Evolutionary conservation across 176 grass and related monocot species (phyloP).

Genomic region (Juncus effusus): DNA sequence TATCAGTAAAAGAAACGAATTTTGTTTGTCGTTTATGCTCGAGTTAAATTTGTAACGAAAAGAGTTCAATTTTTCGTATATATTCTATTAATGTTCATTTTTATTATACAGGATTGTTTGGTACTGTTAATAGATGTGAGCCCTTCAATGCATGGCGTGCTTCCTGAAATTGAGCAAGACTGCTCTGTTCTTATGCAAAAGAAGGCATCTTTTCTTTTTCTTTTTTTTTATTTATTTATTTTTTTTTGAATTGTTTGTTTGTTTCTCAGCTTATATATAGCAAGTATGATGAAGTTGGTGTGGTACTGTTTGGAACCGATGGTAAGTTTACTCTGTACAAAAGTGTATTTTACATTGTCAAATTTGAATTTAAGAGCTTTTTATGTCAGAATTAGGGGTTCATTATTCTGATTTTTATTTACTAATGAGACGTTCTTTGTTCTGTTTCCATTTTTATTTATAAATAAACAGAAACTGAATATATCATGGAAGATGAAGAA

Average conservation of each 20-base stretch:
- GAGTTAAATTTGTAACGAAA: too few relatives aligned
- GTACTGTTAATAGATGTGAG: conserved; percentile 84
- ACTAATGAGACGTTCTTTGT: too few relatives aligned
- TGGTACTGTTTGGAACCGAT: conserved; percentile 79
- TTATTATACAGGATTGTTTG: conserved; percentile 50
- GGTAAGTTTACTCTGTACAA: conserved; percentile 29
- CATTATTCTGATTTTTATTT: too few relatives aligned
- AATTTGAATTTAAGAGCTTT: not conserved
- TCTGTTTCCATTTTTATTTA: not conserved
- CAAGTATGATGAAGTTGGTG: conserved; percentile 57
- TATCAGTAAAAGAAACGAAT: too few relatives aligned
- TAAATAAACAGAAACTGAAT: conserved; percentile 49
- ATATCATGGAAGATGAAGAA: conserved; percentile 69
- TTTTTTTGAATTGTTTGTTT: not conserved
- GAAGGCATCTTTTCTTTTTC: conserved; percentile 47
- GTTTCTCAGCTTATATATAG: conserved; percentile 62
- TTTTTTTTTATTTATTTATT: not conserved
- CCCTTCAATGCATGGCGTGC: conserved; percentile 77
- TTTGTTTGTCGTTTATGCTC: too few relatives aligned
- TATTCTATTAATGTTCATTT: too few relatives aligned
- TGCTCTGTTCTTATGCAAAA: conserved; percentile 71
- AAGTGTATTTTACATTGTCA: not conserved
- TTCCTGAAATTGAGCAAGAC: conserved; percentile 57
- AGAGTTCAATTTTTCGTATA: too few relatives aligned
- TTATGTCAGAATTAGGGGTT: too few relatives aligned